Percentiles rank a stretch among this genome's conserved stretches.
Conservation (phyloP, 2,329 filamentous ascomycete species). For the Graphilbum sp. region DNA sequence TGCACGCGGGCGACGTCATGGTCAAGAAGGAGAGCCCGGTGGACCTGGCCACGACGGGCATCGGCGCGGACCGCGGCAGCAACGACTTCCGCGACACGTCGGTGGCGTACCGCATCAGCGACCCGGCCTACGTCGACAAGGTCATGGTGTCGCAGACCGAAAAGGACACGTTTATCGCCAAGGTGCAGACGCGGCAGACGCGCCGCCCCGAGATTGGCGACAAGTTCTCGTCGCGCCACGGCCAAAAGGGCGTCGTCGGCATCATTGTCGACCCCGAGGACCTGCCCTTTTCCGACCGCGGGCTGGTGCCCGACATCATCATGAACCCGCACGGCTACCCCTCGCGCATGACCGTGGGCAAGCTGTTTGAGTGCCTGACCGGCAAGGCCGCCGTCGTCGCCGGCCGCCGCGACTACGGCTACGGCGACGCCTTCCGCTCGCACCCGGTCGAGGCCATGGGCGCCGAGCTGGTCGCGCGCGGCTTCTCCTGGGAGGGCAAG, state of each 20-base stretch:
- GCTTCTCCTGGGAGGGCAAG: constrained; percentile 94
- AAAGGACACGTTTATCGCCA: constrained; percentile 71
- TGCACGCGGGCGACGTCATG: constrained; percentile 69
- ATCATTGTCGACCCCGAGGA: constrained; percentile 95
- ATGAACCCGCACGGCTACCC: constrained; percentile 99
- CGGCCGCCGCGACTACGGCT: constrained; percentile 76
- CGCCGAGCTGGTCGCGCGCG: constrained; percentile 64
- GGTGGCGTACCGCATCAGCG: constrained; percentile 66
- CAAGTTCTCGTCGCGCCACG: constrained; percentile 97
- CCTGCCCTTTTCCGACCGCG: constrained; percentile 85
- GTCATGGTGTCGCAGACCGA: constrained; percentile 87
- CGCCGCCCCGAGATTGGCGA: constrained; percentile 88
- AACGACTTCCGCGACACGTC: constrained; percentile 52
- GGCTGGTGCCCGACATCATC: constrained; percentile 92
- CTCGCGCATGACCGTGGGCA: constrained; percentile 99
- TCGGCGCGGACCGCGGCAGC: constrained; percentile 48
- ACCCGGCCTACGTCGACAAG: constrained; percentile 86
- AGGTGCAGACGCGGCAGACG: constrained; percentile 92
- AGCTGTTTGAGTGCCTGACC: constrained; percentile 97
- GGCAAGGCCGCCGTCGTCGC: constrained; percentile 84
- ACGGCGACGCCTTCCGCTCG: constrained; percentile 64
- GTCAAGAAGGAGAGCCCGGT: constrained; percentile 78
- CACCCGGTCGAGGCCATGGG: constrained; percentile 81
- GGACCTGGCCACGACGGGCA: constrained; percentile 56
- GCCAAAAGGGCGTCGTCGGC: constrained; percentile 93